phyloP scores from a whole-genome alignment of 2,329 filamentous ascomycete species.

The Curvularia lunata region DNA sequence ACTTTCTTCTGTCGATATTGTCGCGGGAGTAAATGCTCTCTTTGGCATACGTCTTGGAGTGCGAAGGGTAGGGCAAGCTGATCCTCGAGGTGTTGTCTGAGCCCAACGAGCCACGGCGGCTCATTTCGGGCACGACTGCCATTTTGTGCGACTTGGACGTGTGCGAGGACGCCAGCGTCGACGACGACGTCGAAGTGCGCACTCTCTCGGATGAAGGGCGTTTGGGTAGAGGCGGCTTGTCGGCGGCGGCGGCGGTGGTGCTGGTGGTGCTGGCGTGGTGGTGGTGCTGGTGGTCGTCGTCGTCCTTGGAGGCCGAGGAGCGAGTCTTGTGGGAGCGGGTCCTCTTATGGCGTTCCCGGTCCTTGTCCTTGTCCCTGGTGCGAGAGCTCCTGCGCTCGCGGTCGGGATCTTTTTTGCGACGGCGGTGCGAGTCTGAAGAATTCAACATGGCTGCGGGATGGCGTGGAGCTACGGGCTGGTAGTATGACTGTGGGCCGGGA shows the following conservation, averaged over 20 bases:
- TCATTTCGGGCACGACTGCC: conserved; percentile 56
- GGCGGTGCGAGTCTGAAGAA: conserved; percentile 45
- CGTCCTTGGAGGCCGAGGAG: conserved; percentile 39
- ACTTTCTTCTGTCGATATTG: conserved; percentile 41
- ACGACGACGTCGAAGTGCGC: conserved; percentile 34
- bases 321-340: conserved; percentile 39
- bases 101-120: conserved; percentile 47
- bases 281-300: conserved; percentile 17
- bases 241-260: not conserved
- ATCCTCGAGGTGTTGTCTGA: conserved; percentile 48
- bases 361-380: conserved; percentile 19
- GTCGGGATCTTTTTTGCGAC: conserved; percentile 46
- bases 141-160: conserved; percentile 43
- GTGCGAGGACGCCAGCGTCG: conserved; percentile 25
- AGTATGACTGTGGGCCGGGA: conserved; percentile 30
- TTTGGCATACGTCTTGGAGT: conserved; percentile 91
- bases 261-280: too few species aligned
- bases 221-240: conserved; percentile 27
- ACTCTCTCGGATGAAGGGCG: conserved; percentile 37
- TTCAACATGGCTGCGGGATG: conserved; percentile 34
- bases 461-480: conserved; percentile 28
- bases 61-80: conserved; percentile 74
- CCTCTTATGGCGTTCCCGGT: conserved; percentile 37
- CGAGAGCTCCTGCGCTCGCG: conserved; percentile 28
- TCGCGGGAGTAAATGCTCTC: conserved; percentile 73